Evolutionary conservation across 2,329 filamentous ascomycete species (phyloP), one percentile per base, ranked within the genome.

Genomic region (Xylariaceae sp.): DNA sequence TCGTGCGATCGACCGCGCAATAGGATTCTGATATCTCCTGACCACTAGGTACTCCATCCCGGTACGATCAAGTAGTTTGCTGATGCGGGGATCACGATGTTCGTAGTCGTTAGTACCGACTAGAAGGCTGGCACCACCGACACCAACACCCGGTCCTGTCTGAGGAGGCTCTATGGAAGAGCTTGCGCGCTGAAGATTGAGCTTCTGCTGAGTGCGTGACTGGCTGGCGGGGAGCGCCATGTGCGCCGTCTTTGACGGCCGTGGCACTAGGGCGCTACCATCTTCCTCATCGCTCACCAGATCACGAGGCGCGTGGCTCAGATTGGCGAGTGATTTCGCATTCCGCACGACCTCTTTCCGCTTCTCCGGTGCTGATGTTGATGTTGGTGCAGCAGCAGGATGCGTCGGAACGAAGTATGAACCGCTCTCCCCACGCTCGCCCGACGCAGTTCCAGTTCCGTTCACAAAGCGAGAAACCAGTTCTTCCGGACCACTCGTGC

Each of bases 41-140:
- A 91, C 86, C 7, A 89, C 87, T n/a, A 86, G 79, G 70, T 90
- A 90, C 69, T 90, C 88, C 73, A 88, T 82, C 13, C 85, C 85
- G 1, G 87, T 88, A 51, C 85, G 81, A 70, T 90, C 87, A 56
- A 90, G 80, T 53, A 88, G 80, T 69, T 84, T 82, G 67, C 81
- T 78, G 34, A 89, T 79, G 3, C 87, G 80, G 1, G 86, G 86
- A 67, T 89, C 86, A 13, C 81, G 75, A 51, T 79, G 78, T 59
- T 85, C 83, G 61, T 82, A 84, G n/a, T 78, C 79, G 4, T 78
- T 77, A 2, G 79, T 80, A 8, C 80, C 79, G 18, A 83, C 77
- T 18, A 84, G 68, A 0, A 80, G 77, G 34, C 75, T 78, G 3
- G 75, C 73, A 10, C 76, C 77, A 6, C 75, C 73, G 1, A 75